Conservation (phyloP, 495 filamentous ascomycete genomes). For the Apiosordaria backusii region DNA sequence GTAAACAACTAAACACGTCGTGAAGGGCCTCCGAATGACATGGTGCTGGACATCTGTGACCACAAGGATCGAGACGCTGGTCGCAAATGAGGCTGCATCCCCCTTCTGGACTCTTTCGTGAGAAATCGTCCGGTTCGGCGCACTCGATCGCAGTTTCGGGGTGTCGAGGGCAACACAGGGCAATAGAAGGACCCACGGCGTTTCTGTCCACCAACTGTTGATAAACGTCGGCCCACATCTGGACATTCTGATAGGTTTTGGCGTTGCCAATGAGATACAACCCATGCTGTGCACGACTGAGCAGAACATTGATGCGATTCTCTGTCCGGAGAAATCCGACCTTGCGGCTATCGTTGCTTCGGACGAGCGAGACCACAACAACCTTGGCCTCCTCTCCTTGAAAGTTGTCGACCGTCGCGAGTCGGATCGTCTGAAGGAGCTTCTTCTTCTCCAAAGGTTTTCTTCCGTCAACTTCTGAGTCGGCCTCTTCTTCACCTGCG, state of each 20-base stretch:
- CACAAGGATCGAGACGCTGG: slow-evolving; percentile 57
- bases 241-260: slow-evolving; percentile 50
- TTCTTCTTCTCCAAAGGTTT: slow-evolving; percentile 41
- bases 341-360: slow-evolving; percentile 61
- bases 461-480: neutral
- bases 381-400: slow-evolving; percentile 81
- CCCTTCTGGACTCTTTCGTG: slow-evolving; percentile 60
- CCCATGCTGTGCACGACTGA: slow-evolving; percentile 71
- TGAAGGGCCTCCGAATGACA: slow-evolving; percentile 71
- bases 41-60: slow-evolving; percentile 64
- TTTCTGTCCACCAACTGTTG: slow-evolving; percentile 46
- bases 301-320: slow-evolving; percentile 78
- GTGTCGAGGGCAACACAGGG: slow-evolving; percentile 67
- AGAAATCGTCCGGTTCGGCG: slow-evolving; percentile 61
- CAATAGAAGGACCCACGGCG: slow-evolving; percentile 52
- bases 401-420: slow-evolving; percentile 87
- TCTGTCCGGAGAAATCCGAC: slow-evolving; percentile 70
- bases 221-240: slow-evolving; percentile 70
- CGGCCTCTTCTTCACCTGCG: neutral
- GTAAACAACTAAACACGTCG: slow-evolving; percentile 56
- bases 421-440: slow-evolving; percentile 57
- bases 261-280: slow-evolving; percentile 84
- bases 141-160: slow-evolving; percentile 54
- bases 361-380: slow-evolving; percentile 76
- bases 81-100: slow-evolving; percentile 62